These are phyloP conservation scores for Bryum argenteum DNA, from an alignment of 225 moss, liverwort and hornwort genomes.

Conservation along the genomic window DNA sequence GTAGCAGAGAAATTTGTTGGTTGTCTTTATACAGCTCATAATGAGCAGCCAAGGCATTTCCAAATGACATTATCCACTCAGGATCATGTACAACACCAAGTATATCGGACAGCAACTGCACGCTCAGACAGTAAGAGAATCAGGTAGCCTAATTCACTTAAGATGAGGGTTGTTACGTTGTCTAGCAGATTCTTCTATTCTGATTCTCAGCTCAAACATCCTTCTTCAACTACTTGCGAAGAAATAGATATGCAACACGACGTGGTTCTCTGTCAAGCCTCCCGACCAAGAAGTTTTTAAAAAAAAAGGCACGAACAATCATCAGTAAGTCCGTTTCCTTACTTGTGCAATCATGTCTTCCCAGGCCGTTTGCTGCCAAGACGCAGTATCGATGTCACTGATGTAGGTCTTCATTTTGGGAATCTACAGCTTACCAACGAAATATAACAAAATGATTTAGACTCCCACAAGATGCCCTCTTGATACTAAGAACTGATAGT, in stretches of 20 bases:
- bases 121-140: constrained; percentile 18
- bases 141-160: constrained; percentile 1
- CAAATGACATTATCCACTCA: constrained; percentile 85
- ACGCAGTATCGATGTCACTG: constrained; percentile 65
- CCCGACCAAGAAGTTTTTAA: neutral
- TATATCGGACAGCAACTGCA: constrained; percentile 86
- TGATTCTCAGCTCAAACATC: constrained; percentile 4
- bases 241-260: neutral
- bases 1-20: constrained; percentile 72
- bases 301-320: constrained; percentile 9
- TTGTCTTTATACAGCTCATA: constrained; percentile 77
- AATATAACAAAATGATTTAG: constrained; percentile 27
- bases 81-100: constrained; percentile 81
- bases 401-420: constrained; percentile 88
- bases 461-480: neutral
- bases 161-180: constrained; percentile 3
- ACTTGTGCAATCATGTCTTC: constrained; percentile 92
- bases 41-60: constrained; percentile 80
- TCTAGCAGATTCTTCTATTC: neutral
- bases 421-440: constrained; percentile 63
- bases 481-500: neutral
- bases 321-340: constrained; percentile 35
- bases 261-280: neutral
- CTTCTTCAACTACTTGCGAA: neutral
- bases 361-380: constrained; percentile 87